These are phyloP conservation scores for Podosphaera fusca DNA, from an alignment of 2,329 filamentous ascomycete species.

Conservation along the genomic window DNA sequence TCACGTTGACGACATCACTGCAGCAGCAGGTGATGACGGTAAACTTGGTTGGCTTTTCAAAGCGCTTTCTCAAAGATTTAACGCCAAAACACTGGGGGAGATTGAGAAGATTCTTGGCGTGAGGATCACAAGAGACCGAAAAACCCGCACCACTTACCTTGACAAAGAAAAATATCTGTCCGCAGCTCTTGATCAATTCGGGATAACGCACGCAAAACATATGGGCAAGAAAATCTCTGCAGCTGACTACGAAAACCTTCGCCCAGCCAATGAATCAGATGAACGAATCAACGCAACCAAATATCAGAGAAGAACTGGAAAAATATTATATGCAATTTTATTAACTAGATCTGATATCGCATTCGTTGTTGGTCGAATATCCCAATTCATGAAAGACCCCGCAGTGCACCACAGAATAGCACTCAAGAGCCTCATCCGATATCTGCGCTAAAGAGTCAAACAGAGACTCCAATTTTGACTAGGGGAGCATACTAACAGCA, in stretches of 20 bases:
- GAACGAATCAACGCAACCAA: not conserved
- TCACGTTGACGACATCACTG: not conserved
- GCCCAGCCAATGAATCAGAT: not conserved
- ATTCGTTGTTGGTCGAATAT: no score
- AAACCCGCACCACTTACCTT: not conserved
- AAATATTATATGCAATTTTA: no score
- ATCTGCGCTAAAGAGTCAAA: no score
- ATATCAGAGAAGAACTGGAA: no score
- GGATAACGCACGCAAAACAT: not conserved
- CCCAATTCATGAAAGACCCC: no score
- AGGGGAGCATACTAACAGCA: not conserved
- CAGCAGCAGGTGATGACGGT: not conserved
- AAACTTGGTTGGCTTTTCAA: not conserved
- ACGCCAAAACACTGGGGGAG: not conserved
- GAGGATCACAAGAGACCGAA: not conserved
- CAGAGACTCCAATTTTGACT: not conserved
- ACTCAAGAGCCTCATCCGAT: no score
- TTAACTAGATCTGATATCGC: no score
- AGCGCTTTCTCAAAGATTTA: not conserved
- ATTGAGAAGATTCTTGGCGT: no score
- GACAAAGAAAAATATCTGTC: not conserved
- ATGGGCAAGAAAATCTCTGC: not conserved
- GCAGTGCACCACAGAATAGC: no score
- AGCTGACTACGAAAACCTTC: not conserved
- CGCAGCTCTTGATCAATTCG: no score